Percentiles rank a stretch among this genome's conserved stretches.
Evolutionary conservation across 1,139 yeast species (phyloP).

Genomic region (Petasospora fabianii): DNA sequence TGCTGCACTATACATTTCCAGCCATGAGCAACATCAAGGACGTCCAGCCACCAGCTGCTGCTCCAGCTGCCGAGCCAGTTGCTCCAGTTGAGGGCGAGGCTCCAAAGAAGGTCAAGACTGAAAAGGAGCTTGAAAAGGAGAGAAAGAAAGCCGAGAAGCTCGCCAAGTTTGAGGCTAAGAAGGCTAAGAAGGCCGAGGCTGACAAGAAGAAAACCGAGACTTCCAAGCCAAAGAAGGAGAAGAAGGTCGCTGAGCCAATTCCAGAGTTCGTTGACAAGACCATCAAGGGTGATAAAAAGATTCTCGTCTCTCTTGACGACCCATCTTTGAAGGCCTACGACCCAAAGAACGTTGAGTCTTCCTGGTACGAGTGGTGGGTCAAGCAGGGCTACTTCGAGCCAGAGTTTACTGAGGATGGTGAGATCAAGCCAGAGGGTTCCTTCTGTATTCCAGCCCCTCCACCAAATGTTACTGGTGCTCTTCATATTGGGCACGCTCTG

Average conservation of each 20-base stretch:
- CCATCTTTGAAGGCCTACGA: conserved; percentile 92
- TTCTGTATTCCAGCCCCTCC: conserved; percentile 98
- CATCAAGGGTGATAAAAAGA: conserved; percentile 85
- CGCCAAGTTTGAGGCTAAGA: conserved; percentile 88
- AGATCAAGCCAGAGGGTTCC: conserved; percentile 73
- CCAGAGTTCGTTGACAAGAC: conserved; percentile 86
- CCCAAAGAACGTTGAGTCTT: conserved; percentile 89
- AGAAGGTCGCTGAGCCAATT: conserved; percentile 66
- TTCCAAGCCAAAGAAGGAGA: conserved; percentile 65
- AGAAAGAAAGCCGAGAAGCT: conserved; percentile 94
- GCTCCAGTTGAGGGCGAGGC: not conserved
- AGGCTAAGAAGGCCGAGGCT: conserved; percentile 62
- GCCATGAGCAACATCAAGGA: conserved; percentile 6
- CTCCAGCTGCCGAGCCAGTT: conserved; percentile 3
- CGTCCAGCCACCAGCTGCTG: conserved; percentile 8
- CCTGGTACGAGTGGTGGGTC: conserved; percentile 99
- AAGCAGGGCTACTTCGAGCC: conserved; percentile 86
- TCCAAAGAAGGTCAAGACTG: conserved; percentile 44
- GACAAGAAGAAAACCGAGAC: conserved; percentile 33
- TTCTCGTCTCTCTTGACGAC: conserved; percentile 79
- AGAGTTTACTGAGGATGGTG: conserved; percentile 70
- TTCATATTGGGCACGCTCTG: conserved; percentile 97
- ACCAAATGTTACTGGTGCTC: conserved; percentile 97
- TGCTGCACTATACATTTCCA: conserved; percentile 3
- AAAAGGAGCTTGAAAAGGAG: conserved; percentile 86